Percentiles rank a stretch among this genome's conserved stretches.
These are phyloP conservation scores for Quercus tomentella DNA, from an alignment of 331 rosid genomes.

Conservation along the genomic window DNA sequence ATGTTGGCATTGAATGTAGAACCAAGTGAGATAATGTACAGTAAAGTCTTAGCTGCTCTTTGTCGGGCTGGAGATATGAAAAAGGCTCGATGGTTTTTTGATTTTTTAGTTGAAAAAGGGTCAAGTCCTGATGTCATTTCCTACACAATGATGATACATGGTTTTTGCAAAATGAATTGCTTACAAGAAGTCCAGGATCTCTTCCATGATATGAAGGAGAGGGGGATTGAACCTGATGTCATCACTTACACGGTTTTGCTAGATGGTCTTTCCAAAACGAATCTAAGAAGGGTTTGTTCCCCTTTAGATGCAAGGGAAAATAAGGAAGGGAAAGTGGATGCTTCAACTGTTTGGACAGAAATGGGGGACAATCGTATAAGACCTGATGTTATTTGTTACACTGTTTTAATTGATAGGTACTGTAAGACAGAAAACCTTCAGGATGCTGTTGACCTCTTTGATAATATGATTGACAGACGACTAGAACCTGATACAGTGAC, in stretches of 20 bases:
- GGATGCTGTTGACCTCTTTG: constrained; percentile 45
- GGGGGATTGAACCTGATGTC: constrained; percentile 60
- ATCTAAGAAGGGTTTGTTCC: too few relatives aligned
- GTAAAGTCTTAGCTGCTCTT: constrained; percentile 53
- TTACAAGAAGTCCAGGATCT: constrained; percentile 60
- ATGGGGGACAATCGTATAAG: constrained; percentile 53
- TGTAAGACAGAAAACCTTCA: constrained; percentile 42
- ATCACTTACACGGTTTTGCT: constrained; percentile 69
- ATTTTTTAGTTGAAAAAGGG: constrained; percentile 36
- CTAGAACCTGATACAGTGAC: constrained; percentile 62
- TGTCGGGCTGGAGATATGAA: constrained; percentile 47
- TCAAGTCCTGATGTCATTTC: constrained; percentile 52
- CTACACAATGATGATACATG: constrained; percentile 68
- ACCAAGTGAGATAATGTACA: constrained; percentile 40
- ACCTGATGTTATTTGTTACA: constrained; percentile 58
- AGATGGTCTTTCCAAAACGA: too few relatives aligned
- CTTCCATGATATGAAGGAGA: constrained; percentile 59
- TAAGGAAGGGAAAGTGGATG: constrained; percentile 5
- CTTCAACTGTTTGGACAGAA: constrained; percentile 44
- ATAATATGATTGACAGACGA: constrained; percentile 45
- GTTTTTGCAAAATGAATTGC: constrained; percentile 52
- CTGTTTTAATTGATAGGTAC: constrained; percentile 61
- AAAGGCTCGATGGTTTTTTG: constrained; percentile 44
- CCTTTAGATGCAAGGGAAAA: background rate
- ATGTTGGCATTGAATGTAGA: constrained; percentile 45